phyloP scores from a whole-genome alignment of 2,329 filamentous ascomycete genomes.

The Cercospora sp. region DNA sequence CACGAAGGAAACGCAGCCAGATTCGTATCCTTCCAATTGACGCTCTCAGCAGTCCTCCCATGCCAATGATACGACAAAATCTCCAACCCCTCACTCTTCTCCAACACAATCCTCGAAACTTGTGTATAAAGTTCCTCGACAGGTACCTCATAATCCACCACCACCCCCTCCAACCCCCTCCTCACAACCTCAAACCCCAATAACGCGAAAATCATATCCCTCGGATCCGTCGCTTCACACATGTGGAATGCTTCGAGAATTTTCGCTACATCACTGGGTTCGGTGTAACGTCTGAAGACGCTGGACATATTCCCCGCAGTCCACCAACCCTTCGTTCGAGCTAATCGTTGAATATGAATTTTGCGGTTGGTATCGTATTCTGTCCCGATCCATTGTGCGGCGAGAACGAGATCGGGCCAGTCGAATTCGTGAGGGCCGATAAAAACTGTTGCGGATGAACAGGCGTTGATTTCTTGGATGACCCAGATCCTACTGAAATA shows the following conservation, averaged over 20 bases:
- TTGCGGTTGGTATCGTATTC: neutral
- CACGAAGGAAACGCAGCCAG: neutral
- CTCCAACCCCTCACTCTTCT: neutral
- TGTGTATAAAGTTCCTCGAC: neutral
- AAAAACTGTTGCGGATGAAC: neutral
- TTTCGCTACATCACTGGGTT: neutral
- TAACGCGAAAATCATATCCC: neutral
- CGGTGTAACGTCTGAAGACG: neutral
- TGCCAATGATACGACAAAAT: neutral
- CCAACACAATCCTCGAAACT: neutral
- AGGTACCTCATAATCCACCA: neutral
- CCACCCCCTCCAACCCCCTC: neutral
- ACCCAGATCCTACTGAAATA: neutral
- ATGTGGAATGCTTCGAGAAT: neutral
- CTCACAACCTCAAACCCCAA: neutral
- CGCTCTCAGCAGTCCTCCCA: neutral
- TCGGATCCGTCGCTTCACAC: neutral
- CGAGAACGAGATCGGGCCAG: neutral
- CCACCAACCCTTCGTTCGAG: neutral
- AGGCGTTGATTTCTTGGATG: neutral
- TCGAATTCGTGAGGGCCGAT: neutral
- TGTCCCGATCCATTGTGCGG: neutral
- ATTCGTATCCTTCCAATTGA: neutral
- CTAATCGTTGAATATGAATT: neutral
- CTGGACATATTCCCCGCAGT: neutral